phyloP scores from a whole-genome alignment of 2,329 filamentous ascomycete species.

The Rhexocercosporidium sp. region DNA sequence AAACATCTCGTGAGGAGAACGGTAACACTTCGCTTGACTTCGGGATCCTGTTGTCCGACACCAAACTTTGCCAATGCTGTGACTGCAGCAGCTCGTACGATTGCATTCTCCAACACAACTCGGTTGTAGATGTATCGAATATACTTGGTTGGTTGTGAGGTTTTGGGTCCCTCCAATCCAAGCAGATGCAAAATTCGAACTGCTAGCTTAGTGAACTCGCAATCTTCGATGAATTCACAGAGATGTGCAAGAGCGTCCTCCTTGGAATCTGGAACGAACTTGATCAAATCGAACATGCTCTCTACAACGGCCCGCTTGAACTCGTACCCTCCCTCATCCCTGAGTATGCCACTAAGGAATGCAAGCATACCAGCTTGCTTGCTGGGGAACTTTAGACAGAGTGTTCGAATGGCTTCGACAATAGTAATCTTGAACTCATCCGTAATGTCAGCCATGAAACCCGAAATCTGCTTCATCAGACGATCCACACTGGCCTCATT shows the following conservation, averaged over 20 bases:
- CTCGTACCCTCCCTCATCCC: conserved; percentile 96
- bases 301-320: conserved; percentile 98
- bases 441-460: conserved; percentile 98
- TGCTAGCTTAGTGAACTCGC: conserved; percentile 97
- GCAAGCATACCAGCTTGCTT: conserved; percentile 98
- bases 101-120: conserved; percentile 95
- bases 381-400: conserved; percentile 96
- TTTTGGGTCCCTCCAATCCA: conserved; percentile 93
- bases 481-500: conserved; percentile 97
- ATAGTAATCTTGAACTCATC: conserved; percentile 99
- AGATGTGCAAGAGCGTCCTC: conserved; percentile 88
- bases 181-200: conserved; percentile 94
- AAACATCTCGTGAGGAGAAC: conserved; percentile 92
- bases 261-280: conserved; percentile 91
- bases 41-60: conserved; percentile 92
- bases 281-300: conserved; percentile 99
- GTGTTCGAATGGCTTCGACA: conserved; percentile 93
- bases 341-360: conserved; percentile 94
- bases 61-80: conserved; percentile 97
- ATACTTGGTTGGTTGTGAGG: conserved; percentile 95
- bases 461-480: conserved; percentile 97
- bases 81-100: conserved; percentile 92
- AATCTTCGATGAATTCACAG: conserved; percentile 99
- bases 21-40: conserved; percentile 94
- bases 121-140: conserved; percentile 99